A percentile compares a stretch with the other conserved stretches of the same genome.
Conservation (phyloP, 331 rosid species). For the Cydonia oblonga region DNA sequence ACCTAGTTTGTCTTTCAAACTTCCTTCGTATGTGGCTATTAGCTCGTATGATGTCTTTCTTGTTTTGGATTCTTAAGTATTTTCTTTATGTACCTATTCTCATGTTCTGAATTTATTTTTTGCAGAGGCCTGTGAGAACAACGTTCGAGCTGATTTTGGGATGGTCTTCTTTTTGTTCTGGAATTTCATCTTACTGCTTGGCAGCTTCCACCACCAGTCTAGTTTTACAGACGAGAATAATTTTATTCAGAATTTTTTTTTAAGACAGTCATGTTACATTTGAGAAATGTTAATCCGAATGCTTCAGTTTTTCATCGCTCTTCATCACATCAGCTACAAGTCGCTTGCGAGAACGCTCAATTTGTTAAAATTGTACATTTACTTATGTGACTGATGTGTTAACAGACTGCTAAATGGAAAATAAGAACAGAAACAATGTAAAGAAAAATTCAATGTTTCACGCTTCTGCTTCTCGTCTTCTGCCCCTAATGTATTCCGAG, state of each 20-base stretch:
- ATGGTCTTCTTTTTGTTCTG: neutral
- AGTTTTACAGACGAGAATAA: neutral
- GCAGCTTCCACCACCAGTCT: neutral
- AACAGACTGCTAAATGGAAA: too few species aligned
- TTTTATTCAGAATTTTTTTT: neutral
- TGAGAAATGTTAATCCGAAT: neutral
- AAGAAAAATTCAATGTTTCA: too few species aligned
- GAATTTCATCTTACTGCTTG: neutral
- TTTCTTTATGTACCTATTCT: neutral
- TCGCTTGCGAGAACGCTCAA: neutral
- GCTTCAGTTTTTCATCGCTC: neutral
- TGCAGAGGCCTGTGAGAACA: conserved; percentile 44
- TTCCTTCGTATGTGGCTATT: neutral
- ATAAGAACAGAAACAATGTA: too few species aligned
- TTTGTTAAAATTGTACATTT: too few species aligned
- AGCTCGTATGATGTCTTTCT: neutral
- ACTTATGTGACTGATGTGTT: too few species aligned
- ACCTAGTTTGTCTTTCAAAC: neutral
- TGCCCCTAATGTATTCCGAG: too few species aligned
- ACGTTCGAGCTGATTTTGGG: neutral
- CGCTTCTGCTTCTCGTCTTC: too few species aligned
- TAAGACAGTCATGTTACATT: neutral
- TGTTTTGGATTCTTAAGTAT: neutral
- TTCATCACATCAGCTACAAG: too few species aligned
- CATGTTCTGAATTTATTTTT: conserved; percentile 14